A percentile compares a stretch with the other conserved stretches of the same genome.
These are phyloP conservation scores for Adiantum capillusveneris DNA, from an alignment of 75 land plant species.

Conservation along the genomic window DNA sequence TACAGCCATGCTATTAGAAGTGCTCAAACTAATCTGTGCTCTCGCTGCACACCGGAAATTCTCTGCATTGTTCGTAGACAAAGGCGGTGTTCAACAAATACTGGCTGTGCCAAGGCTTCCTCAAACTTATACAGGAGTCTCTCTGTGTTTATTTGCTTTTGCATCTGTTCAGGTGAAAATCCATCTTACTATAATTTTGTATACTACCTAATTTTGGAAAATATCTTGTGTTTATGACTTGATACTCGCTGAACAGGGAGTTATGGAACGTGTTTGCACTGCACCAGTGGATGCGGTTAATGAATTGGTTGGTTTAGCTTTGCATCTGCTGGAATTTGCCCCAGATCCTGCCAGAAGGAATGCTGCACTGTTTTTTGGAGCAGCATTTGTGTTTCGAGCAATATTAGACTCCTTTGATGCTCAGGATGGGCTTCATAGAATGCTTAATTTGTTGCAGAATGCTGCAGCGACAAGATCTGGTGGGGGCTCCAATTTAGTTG, in stretches of 20 bases:
- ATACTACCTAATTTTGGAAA: no score
- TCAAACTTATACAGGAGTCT: constrained; percentile 74
- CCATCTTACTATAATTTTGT: no score
- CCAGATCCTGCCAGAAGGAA: constrained; percentile 90
- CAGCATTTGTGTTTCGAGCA: constrained; percentile 94
- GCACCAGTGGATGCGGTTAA: constrained; percentile 65
- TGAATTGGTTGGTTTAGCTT: constrained; percentile 70
- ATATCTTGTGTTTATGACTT: no score
- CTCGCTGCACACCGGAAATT: constrained; percentile 93
- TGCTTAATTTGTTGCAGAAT: constrained; percentile 62
- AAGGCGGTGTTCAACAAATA: constrained; percentile 87
- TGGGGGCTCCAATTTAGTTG: constrained; percentile 19
- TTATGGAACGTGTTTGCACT: constrained; percentile 93
- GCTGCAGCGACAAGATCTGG: constrained; percentile 89
- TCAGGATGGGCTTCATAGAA: constrained; percentile 68
- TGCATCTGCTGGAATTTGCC: constrained; percentile 76
- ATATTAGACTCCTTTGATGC: constrained; percentile 86
- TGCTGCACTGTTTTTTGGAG: constrained; percentile 85
- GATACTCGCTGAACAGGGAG: constrained; percentile 39
- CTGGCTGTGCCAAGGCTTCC: constrained; percentile 62
- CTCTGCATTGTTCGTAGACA: constrained; percentile 91
- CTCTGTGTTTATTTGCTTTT: constrained; percentile 87
- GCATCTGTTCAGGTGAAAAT: constrained; percentile 84
- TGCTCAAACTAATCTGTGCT: constrained; percentile 78
- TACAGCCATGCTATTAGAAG: constrained; percentile 53